Conservation (phyloP, 352 stramenopile genomes). For the Globisporangium spinosum region DNA sequence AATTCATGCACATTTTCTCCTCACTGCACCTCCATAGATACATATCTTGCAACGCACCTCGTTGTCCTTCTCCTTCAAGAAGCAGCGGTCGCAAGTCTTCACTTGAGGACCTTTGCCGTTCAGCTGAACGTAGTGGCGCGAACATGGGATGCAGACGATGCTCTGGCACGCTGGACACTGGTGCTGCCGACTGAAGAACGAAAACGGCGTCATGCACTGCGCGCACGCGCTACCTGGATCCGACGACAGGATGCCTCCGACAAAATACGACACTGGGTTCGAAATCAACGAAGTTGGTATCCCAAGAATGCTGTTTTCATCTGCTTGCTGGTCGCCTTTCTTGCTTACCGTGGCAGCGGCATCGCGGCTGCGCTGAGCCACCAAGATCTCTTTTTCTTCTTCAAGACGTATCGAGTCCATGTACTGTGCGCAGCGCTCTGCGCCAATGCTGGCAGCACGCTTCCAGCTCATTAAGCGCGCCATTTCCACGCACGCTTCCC, state of each 20-base stretch:
- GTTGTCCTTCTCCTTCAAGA: constrained; percentile 64
- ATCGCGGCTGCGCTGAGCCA: constrained; percentile 36
- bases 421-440: constrained; percentile 35
- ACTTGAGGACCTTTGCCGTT: constrained; percentile 35
- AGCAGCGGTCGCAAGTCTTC: constrained; percentile 73
- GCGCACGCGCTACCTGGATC: constrained; percentile 31
- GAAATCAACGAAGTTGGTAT: constrained; percentile 50
- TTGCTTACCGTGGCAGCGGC: constrained; percentile 11
- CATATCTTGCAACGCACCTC: constrained; percentile 26
- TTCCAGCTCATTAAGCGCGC: constrained; percentile 81
- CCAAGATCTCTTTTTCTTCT: constrained; percentile 41
- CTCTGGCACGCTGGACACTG: constrained; percentile 47
- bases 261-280: constrained; percentile 66
- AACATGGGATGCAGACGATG: constrained; percentile 57
- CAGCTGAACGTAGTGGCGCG: constrained; percentile 46
- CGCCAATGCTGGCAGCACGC: constrained; percentile 31
- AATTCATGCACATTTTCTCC: not conserved
- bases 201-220: constrained; percentile 60
- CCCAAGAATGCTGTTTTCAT: constrained; percentile 41
- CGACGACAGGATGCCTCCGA: constrained; percentile 46
- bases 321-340: constrained; percentile 16
- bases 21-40: not conserved
- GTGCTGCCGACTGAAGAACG: constrained; percentile 69
- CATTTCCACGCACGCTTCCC: constrained; percentile 59
- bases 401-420: constrained; percentile 41